Evolutionary conservation across 164 flowering plant species (phyloP).

Genomic region (Chimonanthus salicifolius): DNA sequence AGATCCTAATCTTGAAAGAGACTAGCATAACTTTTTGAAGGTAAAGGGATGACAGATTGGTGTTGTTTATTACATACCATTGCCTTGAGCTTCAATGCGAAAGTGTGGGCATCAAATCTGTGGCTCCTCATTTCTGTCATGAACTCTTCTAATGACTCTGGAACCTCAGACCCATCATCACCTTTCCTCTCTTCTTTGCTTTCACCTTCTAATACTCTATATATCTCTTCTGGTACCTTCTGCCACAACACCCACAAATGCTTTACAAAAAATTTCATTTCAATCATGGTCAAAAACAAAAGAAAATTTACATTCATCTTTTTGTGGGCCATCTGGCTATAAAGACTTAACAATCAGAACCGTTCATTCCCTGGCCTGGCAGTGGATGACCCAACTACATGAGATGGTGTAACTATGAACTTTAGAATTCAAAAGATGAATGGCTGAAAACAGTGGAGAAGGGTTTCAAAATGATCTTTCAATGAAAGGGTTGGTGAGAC

Average conservation of each 20-base stretch:
- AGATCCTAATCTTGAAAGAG: too few relatives aligned
- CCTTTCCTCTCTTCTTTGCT: conserved; percentile 23
- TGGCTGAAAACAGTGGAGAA: too few relatives aligned
- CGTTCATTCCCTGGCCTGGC: background rate
- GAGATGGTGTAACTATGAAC: background rate
- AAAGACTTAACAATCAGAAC: background rate
- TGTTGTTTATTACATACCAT: conserved; percentile 43
- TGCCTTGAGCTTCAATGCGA: conserved; percentile 68
- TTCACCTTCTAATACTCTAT: conserved; percentile 55
- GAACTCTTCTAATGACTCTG: conserved; percentile 77
- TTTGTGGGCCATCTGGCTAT: too few relatives aligned
- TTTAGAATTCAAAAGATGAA: background rate
- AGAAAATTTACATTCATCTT: too few relatives aligned
- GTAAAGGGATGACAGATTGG: too few relatives aligned
- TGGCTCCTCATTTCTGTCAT: conserved; percentile 49
- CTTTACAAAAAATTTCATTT: background rate
- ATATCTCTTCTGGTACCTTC: conserved; percentile 86
- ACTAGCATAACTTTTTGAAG: too few relatives aligned
- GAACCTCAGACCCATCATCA: conserved; percentile 42
- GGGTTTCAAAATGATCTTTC: too few relatives aligned
- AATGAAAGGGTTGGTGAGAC: too few relatives aligned
- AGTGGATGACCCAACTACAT: background rate
- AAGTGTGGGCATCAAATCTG: conserved; percentile 57
- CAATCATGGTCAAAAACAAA: background rate
- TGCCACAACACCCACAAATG: background rate